Conservation (phyloP, 2,329 filamentous ascomycete species). For the Calonectria pseudoturangicola region DNA sequence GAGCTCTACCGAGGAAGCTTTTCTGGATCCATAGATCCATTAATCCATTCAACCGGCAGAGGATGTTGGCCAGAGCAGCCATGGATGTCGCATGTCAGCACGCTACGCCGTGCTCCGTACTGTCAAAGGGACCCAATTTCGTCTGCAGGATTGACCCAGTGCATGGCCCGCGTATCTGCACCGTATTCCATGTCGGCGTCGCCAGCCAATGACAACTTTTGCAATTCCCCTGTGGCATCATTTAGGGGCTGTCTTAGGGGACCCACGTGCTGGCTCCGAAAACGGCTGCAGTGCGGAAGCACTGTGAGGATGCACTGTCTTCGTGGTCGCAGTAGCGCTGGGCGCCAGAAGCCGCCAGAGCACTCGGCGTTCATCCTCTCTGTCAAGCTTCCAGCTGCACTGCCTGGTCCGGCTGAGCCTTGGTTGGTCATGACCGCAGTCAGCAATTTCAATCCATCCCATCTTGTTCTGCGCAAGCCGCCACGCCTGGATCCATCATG, state of each 20-base stretch:
- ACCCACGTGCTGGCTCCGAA: conserved; percentile 49
- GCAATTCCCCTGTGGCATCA: conserved; percentile 48
- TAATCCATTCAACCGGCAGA: conserved; percentile 21
- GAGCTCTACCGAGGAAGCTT: conserved; percentile 30
- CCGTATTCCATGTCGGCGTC: conserved; percentile 33
- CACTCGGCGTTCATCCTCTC: conserved; percentile 15
- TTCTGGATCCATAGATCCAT: conserved; percentile 30
- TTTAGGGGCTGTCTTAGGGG: conserved; percentile 44
- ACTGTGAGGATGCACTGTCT: conserved; percentile 49
- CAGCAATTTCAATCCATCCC: conserved; percentile 27
- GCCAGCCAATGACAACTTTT: conserved; percentile 43
- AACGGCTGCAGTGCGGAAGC: conserved; percentile 29
- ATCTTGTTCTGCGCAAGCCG: conserved; percentile 22
- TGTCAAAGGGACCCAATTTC: conserved; percentile 45
- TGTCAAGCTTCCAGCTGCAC: conserved; percentile 29
- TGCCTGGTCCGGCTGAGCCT: conserved; percentile 30
- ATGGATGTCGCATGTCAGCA: conserved; percentile 22
- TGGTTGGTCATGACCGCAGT: conserved; percentile 35
- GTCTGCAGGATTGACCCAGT: conserved; percentile 44
- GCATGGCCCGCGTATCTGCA: conserved; percentile 33
- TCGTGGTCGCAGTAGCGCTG: conserved; percentile 19
- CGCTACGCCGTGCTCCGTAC: conserved; percentile 10
- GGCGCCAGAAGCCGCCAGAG: conserved; percentile 34
- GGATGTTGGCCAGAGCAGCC: conserved; percentile 11
- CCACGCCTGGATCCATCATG: conserved; percentile 26